Conservation (phyloP, 208 protist genomes). For the Wallacemonas rigidus region DNA sequence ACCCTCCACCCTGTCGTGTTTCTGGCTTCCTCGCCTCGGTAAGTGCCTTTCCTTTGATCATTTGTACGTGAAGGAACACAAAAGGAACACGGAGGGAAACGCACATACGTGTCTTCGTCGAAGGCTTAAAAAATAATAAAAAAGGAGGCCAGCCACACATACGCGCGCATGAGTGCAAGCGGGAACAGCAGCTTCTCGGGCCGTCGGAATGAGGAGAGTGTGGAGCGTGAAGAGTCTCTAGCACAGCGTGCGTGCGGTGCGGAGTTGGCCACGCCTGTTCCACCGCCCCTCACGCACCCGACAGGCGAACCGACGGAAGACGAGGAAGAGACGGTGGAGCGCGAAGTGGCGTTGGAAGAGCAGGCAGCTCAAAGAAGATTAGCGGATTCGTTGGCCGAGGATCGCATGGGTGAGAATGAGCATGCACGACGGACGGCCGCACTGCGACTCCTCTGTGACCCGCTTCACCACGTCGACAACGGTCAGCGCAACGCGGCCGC, state of each 20-base stretch:
- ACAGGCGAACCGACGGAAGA: not conserved
- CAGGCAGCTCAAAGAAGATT: not conserved
- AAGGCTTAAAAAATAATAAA: not conserved
- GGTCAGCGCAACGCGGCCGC: too few relatives aligned
- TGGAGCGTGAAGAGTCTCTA: not conserved
- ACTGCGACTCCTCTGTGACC: not conserved
- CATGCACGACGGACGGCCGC: not conserved
- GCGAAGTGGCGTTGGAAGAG: conserved; percentile 1
- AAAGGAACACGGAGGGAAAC: too few relatives aligned
- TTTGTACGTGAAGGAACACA: too few relatives aligned
- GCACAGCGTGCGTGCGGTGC: not conserved
- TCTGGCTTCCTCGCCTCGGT: too few relatives aligned
- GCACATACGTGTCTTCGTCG: not conserved
- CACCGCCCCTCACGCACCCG: not conserved
- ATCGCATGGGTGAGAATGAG: conserved; percentile 10
- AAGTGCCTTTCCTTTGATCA: too few relatives aligned
- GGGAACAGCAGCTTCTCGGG: conserved; percentile 14
- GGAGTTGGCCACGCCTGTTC: not conserved
- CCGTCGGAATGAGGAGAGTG: conserved; percentile 9
- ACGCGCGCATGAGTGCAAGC: not conserved
- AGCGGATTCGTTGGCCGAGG: not conserved
- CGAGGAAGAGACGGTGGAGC: not conserved
- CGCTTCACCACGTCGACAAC: not conserved
- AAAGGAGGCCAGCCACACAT: not conserved
- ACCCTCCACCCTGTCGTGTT: too few relatives aligned